Evolutionary conservation across 129 eudicot species (phyloP), one percentile per base, ranked within the genome.

Genomic region (Lactuca sativa): DNA sequence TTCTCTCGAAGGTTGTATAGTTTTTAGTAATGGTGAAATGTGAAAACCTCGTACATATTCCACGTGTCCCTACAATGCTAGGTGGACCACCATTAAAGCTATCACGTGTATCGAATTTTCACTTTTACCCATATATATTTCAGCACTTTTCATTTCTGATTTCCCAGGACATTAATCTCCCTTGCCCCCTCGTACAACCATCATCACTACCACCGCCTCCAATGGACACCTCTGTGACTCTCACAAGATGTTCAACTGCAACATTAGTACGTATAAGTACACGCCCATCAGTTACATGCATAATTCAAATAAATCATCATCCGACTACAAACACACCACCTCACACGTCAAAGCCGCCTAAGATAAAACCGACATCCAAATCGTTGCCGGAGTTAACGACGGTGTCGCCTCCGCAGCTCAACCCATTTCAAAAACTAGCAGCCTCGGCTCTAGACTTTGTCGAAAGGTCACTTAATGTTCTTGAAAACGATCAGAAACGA

Each of bases 401-500:
- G 54, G 12, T 68, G 13, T 33, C 12, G 2, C 58, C 64, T 3
- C 84, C 67, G 16, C 16, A 9, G 13, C 67, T 83, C 14, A 88
- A 80, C 69, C 90, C 88, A 7, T 59, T 88, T 69, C 90, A 85
- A 14, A 82, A 78, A 74, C 84, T 84, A 12, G 87, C 85, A 4
- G 77, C 89, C 2, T 56, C 81, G 4, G 77, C 77, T 7, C 59
- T 86, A 49, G 86, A 83, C 72, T 47, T 66, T 54, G 59, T 81
- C 9, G 96, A 85, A 51, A 56, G 64, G 15, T 76, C 82, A 53
- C 49, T 83, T 7, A 56, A 76, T 3, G 38, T 52, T 6, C 49
- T 76, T 33, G 82, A 82, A 59, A 86, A 71, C 48, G 49, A 74
- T 4, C 86, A 76, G 14, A 72, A 59, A 72, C 70, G 82, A 21